Evolutionary conservation across 2,329 filamentous ascomycete genomes (phyloP).

Genomic region (Fusarium abutilonis): DNA sequence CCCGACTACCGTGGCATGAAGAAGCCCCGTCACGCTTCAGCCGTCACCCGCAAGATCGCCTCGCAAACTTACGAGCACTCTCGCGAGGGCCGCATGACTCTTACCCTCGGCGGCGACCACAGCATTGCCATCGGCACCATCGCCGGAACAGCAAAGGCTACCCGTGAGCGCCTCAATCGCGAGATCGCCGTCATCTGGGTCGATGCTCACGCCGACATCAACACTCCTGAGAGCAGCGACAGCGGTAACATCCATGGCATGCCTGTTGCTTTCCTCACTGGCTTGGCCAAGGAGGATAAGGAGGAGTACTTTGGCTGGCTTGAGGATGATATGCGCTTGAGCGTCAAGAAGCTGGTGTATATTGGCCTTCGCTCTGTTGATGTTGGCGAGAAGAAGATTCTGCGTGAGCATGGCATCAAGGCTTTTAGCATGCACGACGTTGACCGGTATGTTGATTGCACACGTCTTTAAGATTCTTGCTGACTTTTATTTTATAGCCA

Average conservation of each 20-base stretch:
- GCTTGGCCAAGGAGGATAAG: constrained; percentile 79
- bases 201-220: constrained; percentile 97
- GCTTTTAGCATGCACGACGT: constrained; percentile 99
- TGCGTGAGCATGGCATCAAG: constrained; percentile 89
- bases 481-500: constrained; percentile 62
- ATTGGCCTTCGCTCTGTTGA: constrained; percentile 96
- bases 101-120: constrained; percentile 96
- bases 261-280: constrained; percentile 92
- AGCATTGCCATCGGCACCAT: constrained; percentile 95
- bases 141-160: constrained; percentile 85
- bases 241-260: constrained; percentile 98
- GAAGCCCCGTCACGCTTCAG: constrained; percentile 85
- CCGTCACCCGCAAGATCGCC: constrained; percentile 82
- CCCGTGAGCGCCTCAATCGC: constrained; percentile 79
- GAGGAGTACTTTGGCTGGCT: constrained; percentile 93
- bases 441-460: constrained; percentile 70
- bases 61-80: constrained; percentile 90
- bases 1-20: constrained; percentile 92
- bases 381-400: constrained; percentile 88
- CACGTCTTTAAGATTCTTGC: not conserved
- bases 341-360: constrained; percentile 89
- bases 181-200: constrained; percentile 99
- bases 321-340: constrained; percentile 73
- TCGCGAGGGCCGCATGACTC: constrained; percentile 81
- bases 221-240: constrained; percentile 88